Percentiles rank a stretch among this genome's conserved stretches.
Conservation (phyloP, 148 eudicot species). For the Arbutus unedo region DNA sequence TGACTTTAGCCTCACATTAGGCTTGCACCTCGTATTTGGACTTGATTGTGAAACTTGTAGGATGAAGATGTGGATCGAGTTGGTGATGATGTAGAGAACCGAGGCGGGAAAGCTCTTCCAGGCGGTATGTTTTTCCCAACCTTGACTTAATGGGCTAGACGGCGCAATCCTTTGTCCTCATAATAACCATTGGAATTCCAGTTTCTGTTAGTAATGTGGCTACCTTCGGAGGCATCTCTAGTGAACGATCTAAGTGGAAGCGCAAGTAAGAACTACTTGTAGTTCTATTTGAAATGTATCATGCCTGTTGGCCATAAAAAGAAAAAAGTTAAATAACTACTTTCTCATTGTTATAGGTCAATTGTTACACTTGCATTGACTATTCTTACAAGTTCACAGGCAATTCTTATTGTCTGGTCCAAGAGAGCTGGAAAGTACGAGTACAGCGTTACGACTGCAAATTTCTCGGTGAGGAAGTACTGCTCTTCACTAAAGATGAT, state of each 20-base stretch:
- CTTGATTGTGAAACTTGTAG: constrained; percentile 24
- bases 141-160: constrained; percentile 4
- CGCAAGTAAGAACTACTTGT: constrained; percentile 59
- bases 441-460: constrained; percentile 96
- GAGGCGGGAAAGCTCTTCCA: constrained; percentile 52
- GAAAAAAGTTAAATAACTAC: neutral
- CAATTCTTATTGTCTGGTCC: constrained; percentile 97
- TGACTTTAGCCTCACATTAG: neutral
- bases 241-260: constrained; percentile 74
- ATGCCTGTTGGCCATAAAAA: neutral
- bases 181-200: constrained; percentile 11
- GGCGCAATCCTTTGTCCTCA: neutral
- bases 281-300: neutral
- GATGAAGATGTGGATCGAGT: constrained; percentile 52
- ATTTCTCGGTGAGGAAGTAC: constrained; percentile 72
- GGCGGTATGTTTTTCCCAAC: constrained; percentile 23
- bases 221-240: constrained; percentile 41
- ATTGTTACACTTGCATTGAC: constrained; percentile 84
- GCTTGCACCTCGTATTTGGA: neutral
- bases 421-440: constrained; percentile 98
- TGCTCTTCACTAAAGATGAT: neutral
- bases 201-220: constrained; percentile 24
- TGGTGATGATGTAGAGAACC: constrained; percentile 51
- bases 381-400: constrained; percentile 93
- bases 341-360: constrained; percentile 47